Percentiles rank a stretch among this genome's conserved stretches.
Evolutionary conservation across 352 stramenopile genomes (phyloP).

Genomic region (Pythium grandisporangium): DNA sequence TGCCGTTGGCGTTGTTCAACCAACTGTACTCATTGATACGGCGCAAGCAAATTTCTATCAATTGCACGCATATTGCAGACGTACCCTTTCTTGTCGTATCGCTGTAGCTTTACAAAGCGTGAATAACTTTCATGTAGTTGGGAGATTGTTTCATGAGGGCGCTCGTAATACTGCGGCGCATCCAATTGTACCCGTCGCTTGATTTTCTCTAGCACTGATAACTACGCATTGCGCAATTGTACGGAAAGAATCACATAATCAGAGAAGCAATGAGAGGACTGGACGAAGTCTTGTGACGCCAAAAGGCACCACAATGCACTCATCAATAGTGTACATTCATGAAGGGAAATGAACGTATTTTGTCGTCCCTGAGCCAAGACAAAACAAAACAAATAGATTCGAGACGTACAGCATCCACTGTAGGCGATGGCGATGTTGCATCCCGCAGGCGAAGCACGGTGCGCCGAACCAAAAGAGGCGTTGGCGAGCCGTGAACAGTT

Average conservation of each 20-base stretch:
- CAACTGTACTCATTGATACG: too few species aligned
- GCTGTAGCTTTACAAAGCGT: slow-evolving; percentile 65
- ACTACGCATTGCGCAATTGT: slow-evolving; percentile 21
- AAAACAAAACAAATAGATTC: neutral
- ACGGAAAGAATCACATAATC: too few species aligned
- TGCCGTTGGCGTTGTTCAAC: too few species aligned
- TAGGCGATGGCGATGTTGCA: slow-evolving; percentile 10
- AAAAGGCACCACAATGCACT: too few species aligned
- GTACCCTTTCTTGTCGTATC: slow-evolving; percentile 70
- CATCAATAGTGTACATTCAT: too few species aligned
- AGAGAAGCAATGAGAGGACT: too few species aligned
- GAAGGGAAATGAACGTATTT: neutral
- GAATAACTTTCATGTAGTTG: slow-evolving; percentile 72
- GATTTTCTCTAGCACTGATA: slow-evolving; percentile 70
- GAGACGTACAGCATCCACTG: slow-evolving; percentile 12
- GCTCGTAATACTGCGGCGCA: slow-evolving; percentile 26
- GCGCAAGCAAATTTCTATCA: too few species aligned
- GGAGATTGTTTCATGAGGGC: slow-evolving; percentile 29
- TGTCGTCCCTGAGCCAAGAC: neutral
- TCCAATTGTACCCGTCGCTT: slow-evolving; percentile 34
- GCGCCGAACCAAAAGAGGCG: slow-evolving; percentile 42
- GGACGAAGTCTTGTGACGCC: too few species aligned
- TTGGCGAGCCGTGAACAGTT: slow-evolving; percentile 37
- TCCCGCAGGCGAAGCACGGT: slow-evolving; percentile 51
- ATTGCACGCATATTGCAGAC: neutral